Percentiles rank a stretch among this genome's conserved stretches.
phyloP scores from a whole-genome alignment of 108 stramenopile genomes.

The Bacterosira constricta region DNA sequence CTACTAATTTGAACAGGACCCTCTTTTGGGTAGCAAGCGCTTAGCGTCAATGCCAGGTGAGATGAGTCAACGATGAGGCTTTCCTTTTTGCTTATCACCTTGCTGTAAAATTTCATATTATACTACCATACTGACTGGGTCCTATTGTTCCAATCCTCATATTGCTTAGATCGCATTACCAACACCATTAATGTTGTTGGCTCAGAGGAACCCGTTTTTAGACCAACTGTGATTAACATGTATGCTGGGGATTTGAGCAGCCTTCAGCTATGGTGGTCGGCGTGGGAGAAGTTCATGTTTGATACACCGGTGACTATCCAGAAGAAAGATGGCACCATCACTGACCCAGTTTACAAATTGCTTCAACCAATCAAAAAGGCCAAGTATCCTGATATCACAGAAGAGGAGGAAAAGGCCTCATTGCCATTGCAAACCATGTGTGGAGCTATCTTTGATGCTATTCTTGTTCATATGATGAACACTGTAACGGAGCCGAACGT shows the following conservation, averaged over 20 bases:
- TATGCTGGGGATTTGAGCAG: conserved; percentile 76
- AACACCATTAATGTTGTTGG: conserved; percentile 87
- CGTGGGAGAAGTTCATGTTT: conserved; percentile 93
- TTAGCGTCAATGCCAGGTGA: conserved; percentile 87
- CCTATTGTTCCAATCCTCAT: neutral
- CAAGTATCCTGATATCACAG: conserved; percentile 90
- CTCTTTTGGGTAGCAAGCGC: conserved; percentile 83
- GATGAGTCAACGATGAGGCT: too few relatives aligned
- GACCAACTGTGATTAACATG: conserved; percentile 97
- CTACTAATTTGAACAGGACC: conserved; percentile 47
- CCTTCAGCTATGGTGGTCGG: conserved; percentile 84
- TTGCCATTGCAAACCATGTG: conserved; percentile 90
- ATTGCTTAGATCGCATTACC: conserved; percentile 79
- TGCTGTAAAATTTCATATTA: too few relatives aligned
- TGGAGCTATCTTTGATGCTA: conserved; percentile 92
- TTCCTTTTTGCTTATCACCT: too few relatives aligned
- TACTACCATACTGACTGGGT: too few relatives aligned
- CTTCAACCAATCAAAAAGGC: conserved; percentile 86
- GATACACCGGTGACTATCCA: conserved; percentile 64
- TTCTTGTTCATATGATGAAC: conserved; percentile 95
- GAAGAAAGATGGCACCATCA: conserved; percentile 57
- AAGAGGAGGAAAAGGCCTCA: conserved; percentile 83
- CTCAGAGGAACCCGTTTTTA: conserved; percentile 62
- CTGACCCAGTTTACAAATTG: conserved; percentile 76
- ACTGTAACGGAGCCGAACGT: conserved; percentile 62